Evolutionary conservation across 2,329 filamentous ascomycete genomes (phyloP), one percentile per base, ranked within the genome.

Genomic region (Pyrenochaeta sp.): DNA sequence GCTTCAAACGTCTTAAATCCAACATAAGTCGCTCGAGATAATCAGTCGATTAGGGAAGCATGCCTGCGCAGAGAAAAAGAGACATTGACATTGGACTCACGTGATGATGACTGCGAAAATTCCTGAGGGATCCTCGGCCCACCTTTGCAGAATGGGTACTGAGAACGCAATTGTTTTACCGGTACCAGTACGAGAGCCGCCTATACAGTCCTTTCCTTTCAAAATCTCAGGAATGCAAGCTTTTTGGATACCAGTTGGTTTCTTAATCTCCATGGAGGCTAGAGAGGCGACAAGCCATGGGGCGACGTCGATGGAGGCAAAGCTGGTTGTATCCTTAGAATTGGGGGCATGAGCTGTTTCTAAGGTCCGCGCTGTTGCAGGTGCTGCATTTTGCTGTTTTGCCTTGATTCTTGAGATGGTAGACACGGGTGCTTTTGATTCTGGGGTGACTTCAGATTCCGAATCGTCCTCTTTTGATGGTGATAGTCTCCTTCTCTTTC

Each of bases 141-240:
- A 97, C 71, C 87, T 88, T 69, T 97, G 93, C 52, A 99, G 76
- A 48, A 99, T 96, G 0, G 94, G 94, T 7, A 92, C 90, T 1
- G 93, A 89, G 72, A 99, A 99, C 1, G 94, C 92, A 29, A 97
- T 86, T 3, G 94, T 99, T 77, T 99, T 99, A 74, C 94, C 94
- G 9, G 93, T 96, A 77, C 94, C 94, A 0, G 94, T 99, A 51
- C 91, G 82, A 65, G 90, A 96, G 24, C 92, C 92, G 65, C 94
- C 94, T 60, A 99, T 96, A 67, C 65, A 96, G 73, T 99, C 92
- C 60, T 89, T 82, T 5, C 94, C 94, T 59, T 90, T 87, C 22
- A 99, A 72, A 47, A 97, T 96, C 68, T 94, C 88, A 1, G 93
- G 92, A 63, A 99, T 97, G 67, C 90, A 96, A 38, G 85, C 87